phyloP scores from a whole-genome alignment of 768 basidiomycete species.

The Psilocybe cyanescens region DNA sequence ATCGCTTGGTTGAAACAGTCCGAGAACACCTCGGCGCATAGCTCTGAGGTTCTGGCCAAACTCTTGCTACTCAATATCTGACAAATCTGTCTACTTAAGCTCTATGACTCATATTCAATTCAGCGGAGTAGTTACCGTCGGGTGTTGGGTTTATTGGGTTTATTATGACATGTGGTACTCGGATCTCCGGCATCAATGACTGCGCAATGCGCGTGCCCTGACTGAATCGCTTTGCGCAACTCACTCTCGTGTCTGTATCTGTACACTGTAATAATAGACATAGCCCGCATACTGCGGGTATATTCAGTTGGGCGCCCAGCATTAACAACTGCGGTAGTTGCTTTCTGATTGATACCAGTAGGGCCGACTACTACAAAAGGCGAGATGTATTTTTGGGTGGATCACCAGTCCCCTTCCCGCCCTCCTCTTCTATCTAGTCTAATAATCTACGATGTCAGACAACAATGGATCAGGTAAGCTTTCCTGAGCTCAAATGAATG shows the following conservation, averaged over 20 bases:
- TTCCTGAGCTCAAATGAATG: not conserved
- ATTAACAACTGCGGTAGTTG: not conserved
- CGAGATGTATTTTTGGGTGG: not conserved
- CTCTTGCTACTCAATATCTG: too few species aligned
- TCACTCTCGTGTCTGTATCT: not conserved
- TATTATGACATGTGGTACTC: not conserved
- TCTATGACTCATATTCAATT: not conserved
- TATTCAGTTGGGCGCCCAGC: not conserved
- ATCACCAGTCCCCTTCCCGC: not conserved
- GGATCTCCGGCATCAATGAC: not conserved
- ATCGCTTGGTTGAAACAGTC: too few species aligned
- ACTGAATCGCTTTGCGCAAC: not conserved
- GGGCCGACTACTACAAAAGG: not conserved
- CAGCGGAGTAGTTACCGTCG: not conserved
- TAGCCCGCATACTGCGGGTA: not conserved
- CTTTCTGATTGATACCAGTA: not conserved
- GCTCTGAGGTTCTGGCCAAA: too few species aligned
- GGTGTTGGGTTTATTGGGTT: not conserved
- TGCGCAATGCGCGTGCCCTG: not conserved
- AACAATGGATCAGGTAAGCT: slow-evolving; percentile 1
- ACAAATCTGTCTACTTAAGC: too few species aligned
- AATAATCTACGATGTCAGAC: not conserved
- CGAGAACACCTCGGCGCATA: too few species aligned
- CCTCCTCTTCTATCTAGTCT: not conserved
- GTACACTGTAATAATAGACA: not conserved